Evolutionary conservation across 2,329 filamentous ascomycete genomes (phyloP).

Genomic region (Pestalotiopsis sp.): DNA sequence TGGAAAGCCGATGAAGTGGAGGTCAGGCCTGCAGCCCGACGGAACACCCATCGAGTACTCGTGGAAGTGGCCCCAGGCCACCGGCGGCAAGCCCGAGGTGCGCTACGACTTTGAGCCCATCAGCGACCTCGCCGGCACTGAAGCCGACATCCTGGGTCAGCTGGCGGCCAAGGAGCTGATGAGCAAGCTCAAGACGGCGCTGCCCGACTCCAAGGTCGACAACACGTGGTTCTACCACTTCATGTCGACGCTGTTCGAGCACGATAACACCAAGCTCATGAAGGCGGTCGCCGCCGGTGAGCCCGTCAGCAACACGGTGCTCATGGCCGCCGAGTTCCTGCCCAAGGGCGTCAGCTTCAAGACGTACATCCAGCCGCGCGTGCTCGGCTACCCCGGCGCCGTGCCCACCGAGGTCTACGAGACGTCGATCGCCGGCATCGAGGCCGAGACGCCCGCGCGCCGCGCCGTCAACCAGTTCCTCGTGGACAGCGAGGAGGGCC

Average conservation of each 20-base stretch:
- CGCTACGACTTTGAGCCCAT: conserved; percentile 16
- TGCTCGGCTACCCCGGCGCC: conserved; percentile 9
- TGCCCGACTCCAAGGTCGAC: conserved; percentile 9
- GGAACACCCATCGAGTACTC: conserved; percentile 18
- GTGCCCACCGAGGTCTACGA: conserved; percentile 8
- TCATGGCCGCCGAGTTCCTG: conserved; percentile 13
- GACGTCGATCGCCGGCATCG: not conserved
- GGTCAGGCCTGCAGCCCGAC: conserved; percentile 12
- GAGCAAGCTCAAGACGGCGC: conserved; percentile 4
- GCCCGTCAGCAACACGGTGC: conserved; percentile 8
- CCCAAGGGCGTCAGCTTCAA: conserved; percentile 14
- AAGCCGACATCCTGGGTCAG: conserved; percentile 13
- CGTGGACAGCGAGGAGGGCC: conserved; percentile 7
- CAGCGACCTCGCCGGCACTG: conserved; percentile 8
- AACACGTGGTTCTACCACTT: conserved; percentile 15
- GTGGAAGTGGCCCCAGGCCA: conserved; percentile 14
- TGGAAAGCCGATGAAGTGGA: conserved; percentile 10
- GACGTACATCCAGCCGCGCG: conserved; percentile 14
- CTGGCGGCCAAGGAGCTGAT: conserved; percentile 12
- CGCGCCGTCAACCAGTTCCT: conserved; percentile 12
- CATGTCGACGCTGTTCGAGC: conserved; percentile 16
- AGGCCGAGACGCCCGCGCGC: not conserved
- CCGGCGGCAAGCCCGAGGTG: not conserved
- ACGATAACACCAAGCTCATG: conserved; percentile 15
- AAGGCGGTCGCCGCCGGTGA: conserved; percentile 5